phyloP scores from a whole-genome alignment of 805 yeast genomes.

The Candida piceae region DNA sequence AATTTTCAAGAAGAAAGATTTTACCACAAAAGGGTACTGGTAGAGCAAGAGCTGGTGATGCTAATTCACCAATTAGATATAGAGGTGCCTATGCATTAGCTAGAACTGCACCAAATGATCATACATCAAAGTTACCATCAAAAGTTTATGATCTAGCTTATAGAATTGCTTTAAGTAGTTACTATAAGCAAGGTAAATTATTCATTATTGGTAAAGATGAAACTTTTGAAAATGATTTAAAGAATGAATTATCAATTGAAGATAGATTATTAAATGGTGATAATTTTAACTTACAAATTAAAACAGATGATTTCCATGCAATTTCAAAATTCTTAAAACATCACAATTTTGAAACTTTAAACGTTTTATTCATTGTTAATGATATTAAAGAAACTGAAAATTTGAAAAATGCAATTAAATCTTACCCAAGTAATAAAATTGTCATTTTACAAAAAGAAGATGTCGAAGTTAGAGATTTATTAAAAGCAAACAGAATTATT shows the following conservation, averaged over 20 bases:
- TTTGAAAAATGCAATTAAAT: slow-evolving; percentile 53
- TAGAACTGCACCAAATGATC: slow-evolving; percentile 85
- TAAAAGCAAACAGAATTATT: slow-evolving; percentile 71
- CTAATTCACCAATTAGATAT: slow-evolving; percentile 85
- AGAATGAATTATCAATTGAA: slow-evolving; percentile 1
- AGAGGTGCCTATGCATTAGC: slow-evolving; percentile 90
- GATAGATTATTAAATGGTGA: slow-evolving; percentile 21
- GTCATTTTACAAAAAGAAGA: slow-evolving; percentile 70
- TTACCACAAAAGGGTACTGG: slow-evolving; percentile 93
- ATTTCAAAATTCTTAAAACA: slow-evolving; percentile 35
- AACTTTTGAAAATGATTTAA: slow-evolving; percentile 7
- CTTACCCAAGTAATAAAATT: slow-evolving; percentile 44
- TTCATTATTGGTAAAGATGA: slow-evolving; percentile 57
- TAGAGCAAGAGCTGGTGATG: slow-evolving; percentile 93
- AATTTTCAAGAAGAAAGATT: slow-evolving; percentile 77
- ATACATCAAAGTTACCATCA: slow-evolving; percentile 69
- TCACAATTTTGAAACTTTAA: slow-evolving; percentile 46
- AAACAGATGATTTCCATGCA: slow-evolving; percentile 27
- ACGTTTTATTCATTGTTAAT: slow-evolving; percentile 64
- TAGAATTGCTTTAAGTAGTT: slow-evolving; percentile 76
- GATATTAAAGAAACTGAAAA: slow-evolving; percentile 41
- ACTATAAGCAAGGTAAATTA: slow-evolving; percentile 70
- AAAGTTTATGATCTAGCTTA: slow-evolving; percentile 73
- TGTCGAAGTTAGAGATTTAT: slow-evolving; percentile 75
- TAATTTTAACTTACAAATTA: slow-evolving; percentile 23